Conservation (phyloP, 768 basidiomycete genomes). For the Boletus sp. region DNA sequence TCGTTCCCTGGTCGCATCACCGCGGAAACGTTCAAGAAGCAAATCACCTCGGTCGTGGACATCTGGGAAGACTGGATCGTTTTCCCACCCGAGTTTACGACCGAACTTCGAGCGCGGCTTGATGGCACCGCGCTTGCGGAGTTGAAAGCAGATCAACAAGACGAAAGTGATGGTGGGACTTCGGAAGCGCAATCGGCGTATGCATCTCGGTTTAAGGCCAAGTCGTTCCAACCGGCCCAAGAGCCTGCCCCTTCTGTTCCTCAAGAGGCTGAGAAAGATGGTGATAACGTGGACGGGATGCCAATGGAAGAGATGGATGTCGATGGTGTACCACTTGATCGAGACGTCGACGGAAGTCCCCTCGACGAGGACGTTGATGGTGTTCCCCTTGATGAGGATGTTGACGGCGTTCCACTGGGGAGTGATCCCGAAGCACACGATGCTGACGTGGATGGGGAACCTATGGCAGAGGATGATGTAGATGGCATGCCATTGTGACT, state of each 20-base stretch:
- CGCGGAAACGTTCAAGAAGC: conserved; percentile 92
- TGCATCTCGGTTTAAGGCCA: conserved; percentile 70
- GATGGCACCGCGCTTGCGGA: conserved; percentile 51
- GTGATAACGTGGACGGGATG: conserved; percentile 52
- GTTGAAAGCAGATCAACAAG: conserved; percentile 27
- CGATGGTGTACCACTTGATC: conserved; percentile 46
- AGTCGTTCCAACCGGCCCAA: conserved; percentile 71
- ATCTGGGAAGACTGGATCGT: conserved; percentile 99
- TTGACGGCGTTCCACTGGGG: conserved; percentile 39
- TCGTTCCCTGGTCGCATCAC: conserved; percentile 96
- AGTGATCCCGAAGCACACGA: conserved; percentile 16
- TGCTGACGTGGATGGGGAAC: conserved; percentile 25
- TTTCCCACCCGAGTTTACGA: conserved; percentile 83
- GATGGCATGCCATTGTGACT: conserved; percentile 39
- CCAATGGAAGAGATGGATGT: conserved; percentile 48
- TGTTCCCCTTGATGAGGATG: conserved; percentile 30
- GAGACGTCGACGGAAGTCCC: conserved; percentile 38
- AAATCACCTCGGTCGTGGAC: conserved; percentile 85
- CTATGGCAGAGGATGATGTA: conserved; percentile 34
- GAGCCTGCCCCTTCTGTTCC: conserved; percentile 29
- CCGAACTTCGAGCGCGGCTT: conserved; percentile 66
- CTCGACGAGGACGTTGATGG: conserved; percentile 30
- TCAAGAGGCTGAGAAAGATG: conserved; percentile 35
- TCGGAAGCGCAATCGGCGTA: conserved; percentile 33
- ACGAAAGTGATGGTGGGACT: conserved; percentile 12